Evolutionary conservation across 768 basidiomycete genomes (phyloP).

Genomic region (Pluteus cervinus): DNA sequence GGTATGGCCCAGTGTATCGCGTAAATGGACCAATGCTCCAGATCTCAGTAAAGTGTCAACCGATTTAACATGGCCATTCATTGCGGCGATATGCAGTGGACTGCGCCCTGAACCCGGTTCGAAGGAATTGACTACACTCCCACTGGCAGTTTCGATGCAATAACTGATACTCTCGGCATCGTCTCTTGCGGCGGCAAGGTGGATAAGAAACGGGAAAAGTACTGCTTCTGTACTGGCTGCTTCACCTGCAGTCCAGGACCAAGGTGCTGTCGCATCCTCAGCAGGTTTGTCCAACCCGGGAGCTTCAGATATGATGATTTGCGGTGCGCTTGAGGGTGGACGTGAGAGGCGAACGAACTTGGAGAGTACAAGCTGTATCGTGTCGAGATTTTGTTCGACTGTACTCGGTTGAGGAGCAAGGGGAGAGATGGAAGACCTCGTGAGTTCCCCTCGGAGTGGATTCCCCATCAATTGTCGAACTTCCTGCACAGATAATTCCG

Average conservation of each 20-base stretch:
- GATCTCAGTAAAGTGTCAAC: constrained; percentile 52
- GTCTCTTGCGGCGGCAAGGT: constrained; percentile 69
- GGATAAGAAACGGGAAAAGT: constrained; percentile 71
- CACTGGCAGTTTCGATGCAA: constrained; percentile 36
- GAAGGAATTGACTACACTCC: constrained; percentile 58
- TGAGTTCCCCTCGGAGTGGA: constrained; percentile 88
- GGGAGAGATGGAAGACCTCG: constrained; percentile 39
- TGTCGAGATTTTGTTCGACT: constrained; percentile 47
- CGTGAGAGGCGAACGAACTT: constrained; percentile 63
- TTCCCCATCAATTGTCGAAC: constrained; percentile 70
- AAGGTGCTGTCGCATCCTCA: constrained; percentile 52
- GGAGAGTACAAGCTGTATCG: constrained; percentile 57
- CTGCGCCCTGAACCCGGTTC: constrained; percentile 68
- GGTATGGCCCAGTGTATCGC: constrained; percentile 78
- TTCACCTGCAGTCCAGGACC: constrained; percentile 78
- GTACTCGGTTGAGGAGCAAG: constrained; percentile 37
- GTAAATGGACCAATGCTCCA: constrained; percentile 77
- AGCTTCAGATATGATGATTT: constrained; percentile 30
- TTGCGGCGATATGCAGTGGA: constrained; percentile 73
- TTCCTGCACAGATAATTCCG: constrained; percentile 60
- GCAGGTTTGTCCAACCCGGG: constrained; percentile 32
- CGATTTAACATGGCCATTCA: constrained; percentile 51
- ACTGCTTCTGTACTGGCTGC: constrained; percentile 62
- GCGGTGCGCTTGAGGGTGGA: constrained; percentile 26
- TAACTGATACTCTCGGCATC: constrained; percentile 58